Base-by-base conservation (phyloP, 192 early-diverging fungal species). In the Linnemannia elongata region DNA sequence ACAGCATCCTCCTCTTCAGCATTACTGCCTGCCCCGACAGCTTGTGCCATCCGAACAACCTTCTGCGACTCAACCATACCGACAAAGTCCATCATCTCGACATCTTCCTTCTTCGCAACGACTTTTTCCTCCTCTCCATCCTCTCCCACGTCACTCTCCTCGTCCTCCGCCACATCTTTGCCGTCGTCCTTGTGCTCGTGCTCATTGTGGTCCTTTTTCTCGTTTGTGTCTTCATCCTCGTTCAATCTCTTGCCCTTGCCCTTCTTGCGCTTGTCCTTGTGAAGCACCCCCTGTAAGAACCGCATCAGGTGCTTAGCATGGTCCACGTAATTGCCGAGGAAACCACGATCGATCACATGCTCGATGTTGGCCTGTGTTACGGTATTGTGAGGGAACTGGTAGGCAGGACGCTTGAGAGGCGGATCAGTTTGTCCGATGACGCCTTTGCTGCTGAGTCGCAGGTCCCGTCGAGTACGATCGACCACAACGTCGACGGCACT, bases 341-440 rank as follows among this genome's bases (percentile, higher is more conserved):
- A 68, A 35, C 66, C 66, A 36, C 66, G 66, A 15, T 68, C 35
- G 12, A 68, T 36, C 0, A 68, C 66, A 27, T 68, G 66, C 66
- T 68, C 66, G 35, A 68, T 68, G 66, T 68, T 68, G 30, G 18
- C 66, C 35, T 68, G 66, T 68, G 66, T 68, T 35, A 68, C 66
- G 30, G 30, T 0, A 27, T 68, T 38, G 27, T 35, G 30, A 6
- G 66, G 66, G 35, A 68, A 68, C 35, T 35, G 66, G 33, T 68
- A 68, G 6, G 66, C 66, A 27, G n/a, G 41, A 72, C 71, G 71
- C 41, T 72, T 13, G 71, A 72, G 71, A 72, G 71, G 41, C 8
- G 36, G 39, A 24, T 72, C 71, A 72, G n/a, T 41, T 22, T 72
- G 71, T 45, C 71, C 71, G 24, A 72, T 72, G 13, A 72, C 71